These are phyloP conservation scores for Tetragonia tetragonoides DNA, from an alignment of 148 eudicot genomes.

Conservation along the genomic window DNA sequence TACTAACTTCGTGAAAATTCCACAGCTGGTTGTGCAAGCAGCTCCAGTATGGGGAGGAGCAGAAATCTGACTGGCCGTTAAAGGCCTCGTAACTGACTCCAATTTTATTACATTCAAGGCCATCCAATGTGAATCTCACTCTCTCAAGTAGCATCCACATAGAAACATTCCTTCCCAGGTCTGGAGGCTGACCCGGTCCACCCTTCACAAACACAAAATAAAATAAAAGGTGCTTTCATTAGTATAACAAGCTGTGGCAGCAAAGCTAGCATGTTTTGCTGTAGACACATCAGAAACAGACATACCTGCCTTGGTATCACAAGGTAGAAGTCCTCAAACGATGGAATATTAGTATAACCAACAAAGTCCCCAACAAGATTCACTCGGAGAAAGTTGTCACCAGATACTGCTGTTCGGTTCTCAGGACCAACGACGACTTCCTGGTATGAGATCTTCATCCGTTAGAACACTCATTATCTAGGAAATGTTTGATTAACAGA, in stretches of 20 bases:
- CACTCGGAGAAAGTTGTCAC: conserved; percentile 70
- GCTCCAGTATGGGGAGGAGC: conserved; percentile 82
- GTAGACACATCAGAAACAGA: neutral
- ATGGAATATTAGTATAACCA: conserved; percentile 80
- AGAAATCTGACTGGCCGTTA: conserved; percentile 84
- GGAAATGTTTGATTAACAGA: neutral
- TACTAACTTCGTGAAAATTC: conserved; percentile 87
- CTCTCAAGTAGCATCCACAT: conserved; percentile 98
- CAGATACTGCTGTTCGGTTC: conserved; percentile 71
- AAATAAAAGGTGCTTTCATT: conserved; percentile 12
- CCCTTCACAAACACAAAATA: conserved; percentile 44
- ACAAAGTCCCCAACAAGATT: conserved; percentile 87
- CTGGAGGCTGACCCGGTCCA: conserved; percentile 77
- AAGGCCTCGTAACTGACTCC: conserved; percentile 86
- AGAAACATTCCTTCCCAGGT: conserved; percentile 66
- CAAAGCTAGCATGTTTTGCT: neutral
- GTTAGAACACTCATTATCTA: neutral
- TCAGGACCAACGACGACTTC: conserved; percentile 80
- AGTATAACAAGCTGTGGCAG: neutral
- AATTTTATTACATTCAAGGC: conserved; percentile 89
- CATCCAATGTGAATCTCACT: conserved; percentile 90
- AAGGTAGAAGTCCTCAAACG: conserved; percentile 81
- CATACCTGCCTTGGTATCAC: conserved; percentile 89
- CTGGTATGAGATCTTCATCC: conserved; percentile 31
- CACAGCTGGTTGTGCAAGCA: conserved; percentile 93